These are phyloP conservation scores for Cladosporium phlei DNA, from an alignment of 2,329 filamentous ascomycete genomes.

Conservation along the genomic window DNA sequence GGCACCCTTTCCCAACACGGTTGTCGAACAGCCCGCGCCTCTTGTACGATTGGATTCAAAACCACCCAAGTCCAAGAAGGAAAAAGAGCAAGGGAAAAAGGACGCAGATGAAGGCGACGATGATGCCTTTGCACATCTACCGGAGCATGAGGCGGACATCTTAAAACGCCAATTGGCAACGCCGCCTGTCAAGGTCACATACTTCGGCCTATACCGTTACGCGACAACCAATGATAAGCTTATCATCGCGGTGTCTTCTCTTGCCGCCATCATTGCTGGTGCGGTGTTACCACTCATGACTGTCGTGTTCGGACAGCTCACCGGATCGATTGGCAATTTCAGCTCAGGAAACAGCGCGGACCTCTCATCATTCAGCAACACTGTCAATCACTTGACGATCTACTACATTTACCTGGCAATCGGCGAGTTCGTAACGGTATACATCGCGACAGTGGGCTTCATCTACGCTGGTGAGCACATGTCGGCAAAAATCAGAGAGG, in stretches of 20 bases:
- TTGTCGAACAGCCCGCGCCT: slow-evolving; percentile 25
- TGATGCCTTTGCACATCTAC: slow-evolving; percentile 35
- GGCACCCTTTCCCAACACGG: slow-evolving; percentile 26
- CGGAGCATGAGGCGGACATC: slow-evolving; percentile 34
- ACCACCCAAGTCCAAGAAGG: slow-evolving; percentile 20
- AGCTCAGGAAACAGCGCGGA: slow-evolving; percentile 19
- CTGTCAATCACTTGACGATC: slow-evolving; percentile 61
- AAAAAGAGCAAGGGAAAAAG: slow-evolving; percentile 19
- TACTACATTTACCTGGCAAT: slow-evolving; percentile 85
- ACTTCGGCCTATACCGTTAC: slow-evolving; percentile 41
- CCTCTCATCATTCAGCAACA: slow-evolving; percentile 50
- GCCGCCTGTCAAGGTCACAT: slow-evolving; percentile 40
- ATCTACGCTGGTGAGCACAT: slow-evolving; percentile 60
- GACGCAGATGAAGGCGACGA: slow-evolving; percentile 23
- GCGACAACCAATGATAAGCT: slow-evolving; percentile 37
- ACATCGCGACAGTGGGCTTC: slow-evolving; percentile 79
- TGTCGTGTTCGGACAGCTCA: slow-evolving; percentile 69
- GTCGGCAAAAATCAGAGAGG: slow-evolving; percentile 54
- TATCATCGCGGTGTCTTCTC: slow-evolving; percentile 37
- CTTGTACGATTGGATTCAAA: slow-evolving; percentile 25
- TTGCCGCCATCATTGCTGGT: slow-evolving; percentile 32
- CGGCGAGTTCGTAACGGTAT: slow-evolving; percentile 71
- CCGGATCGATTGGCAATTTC: slow-evolving; percentile 64
- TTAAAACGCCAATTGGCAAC: slow-evolving; percentile 38
- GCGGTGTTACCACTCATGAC: slow-evolving; percentile 37